Conservation (phyloP, 1,284 basidiomycete species). For the Mycena sp. region DNA sequence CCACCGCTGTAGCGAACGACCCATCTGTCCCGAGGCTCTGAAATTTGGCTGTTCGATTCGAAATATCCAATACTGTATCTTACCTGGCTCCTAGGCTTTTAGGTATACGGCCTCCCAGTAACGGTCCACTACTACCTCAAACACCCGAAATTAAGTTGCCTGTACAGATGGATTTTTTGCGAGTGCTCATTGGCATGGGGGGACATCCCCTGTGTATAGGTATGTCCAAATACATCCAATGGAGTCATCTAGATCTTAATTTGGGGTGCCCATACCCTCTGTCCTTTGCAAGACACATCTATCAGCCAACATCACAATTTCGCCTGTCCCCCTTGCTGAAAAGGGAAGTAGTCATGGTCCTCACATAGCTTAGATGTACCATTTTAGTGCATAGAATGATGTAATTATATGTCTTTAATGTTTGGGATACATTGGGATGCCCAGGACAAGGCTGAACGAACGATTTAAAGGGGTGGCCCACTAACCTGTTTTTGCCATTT, state of each 20-base stretch:
- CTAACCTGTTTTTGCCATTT: slow-evolving; percentile 6
- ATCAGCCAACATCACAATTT: not conserved
- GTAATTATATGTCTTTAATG: not conserved
- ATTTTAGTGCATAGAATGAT: not conserved
- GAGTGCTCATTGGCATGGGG: not conserved
- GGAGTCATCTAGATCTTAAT: not conserved
- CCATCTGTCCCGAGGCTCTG: not conserved
- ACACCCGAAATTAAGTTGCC: not conserved
- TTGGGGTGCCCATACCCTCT: not conserved
- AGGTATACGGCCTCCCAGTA: not conserved
- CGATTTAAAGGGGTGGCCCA: slow-evolving; percentile 3
- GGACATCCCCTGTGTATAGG: not conserved
- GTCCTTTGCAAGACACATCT: not conserved
- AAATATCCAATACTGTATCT: not conserved
- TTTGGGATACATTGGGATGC: not conserved
- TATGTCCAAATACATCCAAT: not conserved
- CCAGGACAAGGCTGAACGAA: not conserved
- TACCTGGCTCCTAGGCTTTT: not conserved
- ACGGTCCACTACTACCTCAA: too few species aligned
- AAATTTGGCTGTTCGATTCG: not conserved
- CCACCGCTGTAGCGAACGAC: slow-evolving; percentile 3
- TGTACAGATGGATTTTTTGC: not conserved
- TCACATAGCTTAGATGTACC: not conserved
- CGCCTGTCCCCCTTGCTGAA: slow-evolving; percentile 1
- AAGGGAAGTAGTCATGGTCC: not conserved